phyloP scores from a whole-genome alignment of 2,329 filamentous ascomycete species.

The Ceratocystis eucalypticola region DNA sequence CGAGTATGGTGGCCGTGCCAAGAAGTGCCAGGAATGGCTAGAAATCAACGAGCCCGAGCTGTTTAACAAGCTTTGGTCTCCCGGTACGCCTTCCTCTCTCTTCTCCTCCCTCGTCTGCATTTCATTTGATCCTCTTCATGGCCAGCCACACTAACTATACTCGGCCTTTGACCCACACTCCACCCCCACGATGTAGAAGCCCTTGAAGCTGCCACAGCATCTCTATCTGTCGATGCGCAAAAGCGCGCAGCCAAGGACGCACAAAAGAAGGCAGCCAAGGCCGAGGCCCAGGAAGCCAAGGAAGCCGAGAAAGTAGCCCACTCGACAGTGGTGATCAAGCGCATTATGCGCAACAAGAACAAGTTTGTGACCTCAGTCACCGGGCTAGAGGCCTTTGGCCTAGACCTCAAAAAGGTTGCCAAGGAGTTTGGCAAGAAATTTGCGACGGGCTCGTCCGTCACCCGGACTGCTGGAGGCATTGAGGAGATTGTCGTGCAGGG shows the following conservation, averaged over 20 bases:
- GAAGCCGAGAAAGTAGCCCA: slow-evolving; percentile 70
- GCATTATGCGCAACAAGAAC: slow-evolving; percentile 94
- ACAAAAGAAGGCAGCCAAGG: slow-evolving; percentile 91
- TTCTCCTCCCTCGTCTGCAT: not conserved
- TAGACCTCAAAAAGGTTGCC: slow-evolving; percentile 84
- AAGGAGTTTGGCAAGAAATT: slow-evolving; percentile 99
- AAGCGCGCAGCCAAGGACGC: slow-evolving; percentile 93
- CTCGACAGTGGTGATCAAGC: slow-evolving; percentile 80
- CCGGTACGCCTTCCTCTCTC: slow-evolving; percentile 40
- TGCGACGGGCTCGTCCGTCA: slow-evolving; percentile 84
- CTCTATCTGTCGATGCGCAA: slow-evolving; percentile 79
- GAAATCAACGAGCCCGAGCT: slow-evolving; percentile 57
- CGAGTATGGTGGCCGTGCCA: slow-evolving; percentile 91
- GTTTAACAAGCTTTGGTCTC: slow-evolving; percentile 71
- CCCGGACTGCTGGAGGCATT: slow-evolving; percentile 69
- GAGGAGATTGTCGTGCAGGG: slow-evolving; percentile 98
- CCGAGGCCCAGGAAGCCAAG: slow-evolving; percentile 71
- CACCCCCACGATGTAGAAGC: slow-evolving; percentile 42
- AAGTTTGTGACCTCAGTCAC: slow-evolving; percentile 92
- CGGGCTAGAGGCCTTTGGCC: slow-evolving; percentile 76
- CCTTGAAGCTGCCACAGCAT: slow-evolving; percentile 68
- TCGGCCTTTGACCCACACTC: not conserved
- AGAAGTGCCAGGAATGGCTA: slow-evolving; percentile 97
- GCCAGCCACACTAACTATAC: not conserved
- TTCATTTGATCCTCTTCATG: not conserved